Evolutionary conservation across 306 rosid species (phyloP).

Genomic region (Senna tora): DNA sequence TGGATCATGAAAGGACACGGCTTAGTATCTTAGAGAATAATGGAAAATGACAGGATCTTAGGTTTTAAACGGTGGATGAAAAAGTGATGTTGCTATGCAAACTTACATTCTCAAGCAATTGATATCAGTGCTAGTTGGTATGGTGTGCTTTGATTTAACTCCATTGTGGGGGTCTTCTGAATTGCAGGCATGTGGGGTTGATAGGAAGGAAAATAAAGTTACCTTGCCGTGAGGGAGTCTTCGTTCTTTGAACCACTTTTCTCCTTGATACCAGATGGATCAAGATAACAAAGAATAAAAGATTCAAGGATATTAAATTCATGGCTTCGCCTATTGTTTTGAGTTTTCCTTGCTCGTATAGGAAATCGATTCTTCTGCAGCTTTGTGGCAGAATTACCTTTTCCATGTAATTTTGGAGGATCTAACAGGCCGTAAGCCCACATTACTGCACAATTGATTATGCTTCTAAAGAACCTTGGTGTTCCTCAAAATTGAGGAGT

Average conservation of each 20-base stretch:
- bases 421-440: constrained; percentile 17
- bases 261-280: constrained; percentile 23
- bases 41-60: not conserved
- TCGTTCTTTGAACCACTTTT: constrained; percentile 19
- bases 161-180: constrained; percentile 20
- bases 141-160: constrained; percentile 19
- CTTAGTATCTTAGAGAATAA: constrained; percentile 14
- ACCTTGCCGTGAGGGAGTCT: constrained; percentile 57
- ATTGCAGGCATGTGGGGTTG: constrained; percentile 76
- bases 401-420: constrained; percentile 47
- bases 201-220: constrained; percentile 77
- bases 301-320: constrained; percentile 37
- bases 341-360: constrained; percentile 40
- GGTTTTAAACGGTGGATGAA: not conserved
- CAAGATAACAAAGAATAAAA: constrained; percentile 48
- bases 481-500: constrained; percentile 34
- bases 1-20: not conserved
- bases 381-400: constrained; percentile 41
- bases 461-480: constrained; percentile 21
- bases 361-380: constrained; percentile 49
- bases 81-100: not conserved
- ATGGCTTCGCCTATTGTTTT: constrained; percentile 38
- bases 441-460: constrained; percentile 38
- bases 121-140: constrained; percentile 6
- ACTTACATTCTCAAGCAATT: not conserved